Conservation (phyloP, 805 yeast species). For the Hanseniaspora taiwanica region DNA sequence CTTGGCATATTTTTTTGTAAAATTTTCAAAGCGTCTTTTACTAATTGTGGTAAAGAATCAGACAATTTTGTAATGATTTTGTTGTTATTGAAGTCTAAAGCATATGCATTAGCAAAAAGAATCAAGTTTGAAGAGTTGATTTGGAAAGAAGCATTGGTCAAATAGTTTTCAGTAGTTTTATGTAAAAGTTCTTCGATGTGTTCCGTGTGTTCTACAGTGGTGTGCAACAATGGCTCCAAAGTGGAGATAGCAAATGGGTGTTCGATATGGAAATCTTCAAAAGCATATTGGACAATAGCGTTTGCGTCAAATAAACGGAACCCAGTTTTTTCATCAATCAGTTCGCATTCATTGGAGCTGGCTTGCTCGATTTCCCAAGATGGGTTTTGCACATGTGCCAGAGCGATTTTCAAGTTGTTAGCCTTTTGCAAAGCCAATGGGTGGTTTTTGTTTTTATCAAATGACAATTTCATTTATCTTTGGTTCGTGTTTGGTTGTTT, state of each 20-base stretch:
- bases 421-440: constrained; percentile 13
- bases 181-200: constrained; percentile 29
- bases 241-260: constrained; percentile 14
- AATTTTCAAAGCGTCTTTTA: constrained; percentile 31
- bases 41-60: constrained; percentile 22
- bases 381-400: constrained; percentile 18
- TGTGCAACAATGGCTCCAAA: constrained; percentile 12
- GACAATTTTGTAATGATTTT: constrained; percentile 16
- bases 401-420: constrained; percentile 21
- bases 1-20: constrained; percentile 36
- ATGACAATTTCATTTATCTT: constrained; percentile 9
- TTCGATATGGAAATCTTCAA: constrained; percentile 34
- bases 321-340: constrained; percentile 16
- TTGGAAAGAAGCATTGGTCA: constrained; percentile 13
- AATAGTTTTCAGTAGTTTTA: constrained; percentile 23
- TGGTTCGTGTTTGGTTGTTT: background rate
- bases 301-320: constrained; percentile 47
- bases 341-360: constrained; percentile 6
- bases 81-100: constrained; percentile 21
- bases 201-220: constrained; percentile 27
- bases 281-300: constrained; percentile 53
- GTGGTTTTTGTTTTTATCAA: constrained; percentile 17
- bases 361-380: constrained; percentile 19
- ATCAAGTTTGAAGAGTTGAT: constrained; percentile 42
- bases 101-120: constrained; percentile 44